Percentiles rank a stretch among this genome's conserved stretches.
phyloP scores from a whole-genome alignment of 345 rosid genomes.

The Clausena lansium region DNA sequence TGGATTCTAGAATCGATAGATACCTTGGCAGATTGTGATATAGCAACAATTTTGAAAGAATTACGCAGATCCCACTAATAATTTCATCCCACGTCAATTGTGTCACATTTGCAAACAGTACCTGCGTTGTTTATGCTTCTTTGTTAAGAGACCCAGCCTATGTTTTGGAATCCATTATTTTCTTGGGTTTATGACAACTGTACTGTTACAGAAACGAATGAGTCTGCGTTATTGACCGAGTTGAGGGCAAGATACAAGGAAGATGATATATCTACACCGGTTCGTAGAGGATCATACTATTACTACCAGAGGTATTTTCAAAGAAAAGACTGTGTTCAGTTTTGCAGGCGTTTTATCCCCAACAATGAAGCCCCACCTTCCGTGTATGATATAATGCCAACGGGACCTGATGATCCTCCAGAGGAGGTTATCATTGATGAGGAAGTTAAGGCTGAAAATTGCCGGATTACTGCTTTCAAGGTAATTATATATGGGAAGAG shows the following conservation, averaged over 20 bases:
- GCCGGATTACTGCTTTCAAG: conserved; percentile 57
- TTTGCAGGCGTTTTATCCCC: conserved; percentile 56
- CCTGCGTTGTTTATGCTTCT: too few relatives aligned
- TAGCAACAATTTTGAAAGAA: too few relatives aligned
- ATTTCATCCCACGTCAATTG: too few relatives aligned
- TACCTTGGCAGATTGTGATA: too few relatives aligned
- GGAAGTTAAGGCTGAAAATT: conserved; percentile 58
- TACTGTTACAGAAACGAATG: conserved; percentile 55
- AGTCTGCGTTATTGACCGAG: conserved; percentile 62
- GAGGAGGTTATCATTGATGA: conserved; percentile 88
- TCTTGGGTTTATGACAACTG: not conserved
- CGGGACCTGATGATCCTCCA: conserved; percentile 67
- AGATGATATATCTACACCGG: conserved; percentile 73
- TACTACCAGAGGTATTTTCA: conserved; percentile 62
- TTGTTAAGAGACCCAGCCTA: too few relatives aligned
- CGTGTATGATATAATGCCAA: conserved; percentile 68
- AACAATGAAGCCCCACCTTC: conserved; percentile 42
- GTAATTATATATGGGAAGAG: conserved; percentile 23
- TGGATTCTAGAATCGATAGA: too few relatives aligned
- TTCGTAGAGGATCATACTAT: conserved; percentile 64
- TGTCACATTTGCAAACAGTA: too few relatives aligned
- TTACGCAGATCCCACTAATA: too few relatives aligned
- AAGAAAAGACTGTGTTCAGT: conserved; percentile 82
- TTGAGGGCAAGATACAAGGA: conserved; percentile 78
- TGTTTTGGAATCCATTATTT: too few relatives aligned